These are phyloP conservation scores for Aurantiochytrium sp. DNA, from an alignment of 108 stramenopile species.

Conservation along the genomic window DNA sequence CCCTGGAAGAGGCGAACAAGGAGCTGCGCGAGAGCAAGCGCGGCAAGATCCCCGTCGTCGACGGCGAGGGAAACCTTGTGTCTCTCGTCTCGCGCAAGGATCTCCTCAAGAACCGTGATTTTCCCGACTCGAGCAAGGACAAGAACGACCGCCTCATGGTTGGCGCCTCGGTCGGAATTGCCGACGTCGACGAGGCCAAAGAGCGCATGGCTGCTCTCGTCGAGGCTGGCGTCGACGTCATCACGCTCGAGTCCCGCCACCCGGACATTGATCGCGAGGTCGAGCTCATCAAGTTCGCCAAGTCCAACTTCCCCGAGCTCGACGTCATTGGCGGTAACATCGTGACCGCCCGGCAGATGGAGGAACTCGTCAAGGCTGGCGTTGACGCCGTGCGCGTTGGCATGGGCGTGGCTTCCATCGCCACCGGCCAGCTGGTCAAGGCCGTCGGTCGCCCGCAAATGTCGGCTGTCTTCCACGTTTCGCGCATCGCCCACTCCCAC, in stretches of 20 bases:
- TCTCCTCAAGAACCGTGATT: conserved; percentile 93
- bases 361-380: conserved; percentile 90
- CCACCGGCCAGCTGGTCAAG: conserved; percentile 98
- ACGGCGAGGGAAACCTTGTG: conserved; percentile 87
- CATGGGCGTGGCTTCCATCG: conserved; percentile 98
- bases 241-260: conserved; percentile 97
- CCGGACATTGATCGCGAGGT: conserved; percentile 95
- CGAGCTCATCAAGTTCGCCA: conserved; percentile 85
- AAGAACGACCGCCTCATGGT: conserved; percentile 87
- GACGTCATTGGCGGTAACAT: conserved; percentile 99
- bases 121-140: conserved; percentile 87
- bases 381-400: conserved; percentile 98
- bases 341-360: conserved; percentile 88
- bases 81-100: conserved; percentile 95
- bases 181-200: conserved; percentile 74
- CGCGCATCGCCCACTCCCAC: conserved; percentile 74
- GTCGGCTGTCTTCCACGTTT: conserved; percentile 93
- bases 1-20: conserved; percentile 84
- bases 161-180: conserved; percentile 96
- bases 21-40: conserved; percentile 88
- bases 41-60: conserved; percentile 92
- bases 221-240: conserved; percentile 97
- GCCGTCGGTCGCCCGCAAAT: conserved; percentile 98
- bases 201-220: conserved; percentile 75
- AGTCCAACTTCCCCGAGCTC: conserved; percentile 68